Percentiles rank a stretch among this genome's conserved stretches.
phyloP scores from a whole-genome alignment of 768 basidiomycete species.

The Hypsizygus marmoreus region DNA sequence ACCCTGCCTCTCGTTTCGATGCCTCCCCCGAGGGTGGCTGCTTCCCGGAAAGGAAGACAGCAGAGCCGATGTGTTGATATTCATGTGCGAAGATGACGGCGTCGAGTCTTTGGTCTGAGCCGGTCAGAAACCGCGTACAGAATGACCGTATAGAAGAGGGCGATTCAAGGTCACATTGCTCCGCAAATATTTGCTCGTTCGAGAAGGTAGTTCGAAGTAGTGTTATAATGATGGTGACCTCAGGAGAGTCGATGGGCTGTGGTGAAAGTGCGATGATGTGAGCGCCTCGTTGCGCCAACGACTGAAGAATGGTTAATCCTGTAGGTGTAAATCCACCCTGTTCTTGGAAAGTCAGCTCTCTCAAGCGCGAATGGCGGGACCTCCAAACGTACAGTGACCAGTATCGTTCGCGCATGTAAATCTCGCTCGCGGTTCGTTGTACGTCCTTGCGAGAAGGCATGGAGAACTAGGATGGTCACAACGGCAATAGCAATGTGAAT shows the following conservation, averaged over 20 bases:
- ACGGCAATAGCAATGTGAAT: conserved; percentile 51
- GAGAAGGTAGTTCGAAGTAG: conserved; percentile 67
- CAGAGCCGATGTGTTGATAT: conserved; percentile 62
- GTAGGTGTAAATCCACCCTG: conserved; percentile 78
- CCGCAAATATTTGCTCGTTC: conserved; percentile 80
- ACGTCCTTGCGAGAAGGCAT: conserved; percentile 67
- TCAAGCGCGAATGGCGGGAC: neutral
- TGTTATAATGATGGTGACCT: conserved; percentile 61
- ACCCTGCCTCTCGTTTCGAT: conserved; percentile 46
- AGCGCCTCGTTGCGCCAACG: conserved; percentile 72
- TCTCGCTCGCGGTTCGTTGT: conserved; percentile 74
- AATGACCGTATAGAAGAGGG: conserved; percentile 70
- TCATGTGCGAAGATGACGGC: conserved; percentile 80
- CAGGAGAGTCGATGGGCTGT: conserved; percentile 53
- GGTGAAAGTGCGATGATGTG: conserved; percentile 76
- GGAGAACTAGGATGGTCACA: conserved; percentile 46
- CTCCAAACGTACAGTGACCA: conserved; percentile 61
- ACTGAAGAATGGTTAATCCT: conserved; percentile 67
- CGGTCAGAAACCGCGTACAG: conserved; percentile 65
- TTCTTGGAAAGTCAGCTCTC: conserved; percentile 6
- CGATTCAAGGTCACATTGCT: conserved; percentile 72
- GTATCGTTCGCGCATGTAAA: conserved; percentile 68
- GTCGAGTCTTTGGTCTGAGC: conserved; percentile 70
- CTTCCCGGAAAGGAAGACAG: conserved; percentile 26
- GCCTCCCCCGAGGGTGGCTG: conserved; percentile 23